Conservation (phyloP, 2,329 filamentous ascomycete species). For the Claviceps capensis region DNA sequence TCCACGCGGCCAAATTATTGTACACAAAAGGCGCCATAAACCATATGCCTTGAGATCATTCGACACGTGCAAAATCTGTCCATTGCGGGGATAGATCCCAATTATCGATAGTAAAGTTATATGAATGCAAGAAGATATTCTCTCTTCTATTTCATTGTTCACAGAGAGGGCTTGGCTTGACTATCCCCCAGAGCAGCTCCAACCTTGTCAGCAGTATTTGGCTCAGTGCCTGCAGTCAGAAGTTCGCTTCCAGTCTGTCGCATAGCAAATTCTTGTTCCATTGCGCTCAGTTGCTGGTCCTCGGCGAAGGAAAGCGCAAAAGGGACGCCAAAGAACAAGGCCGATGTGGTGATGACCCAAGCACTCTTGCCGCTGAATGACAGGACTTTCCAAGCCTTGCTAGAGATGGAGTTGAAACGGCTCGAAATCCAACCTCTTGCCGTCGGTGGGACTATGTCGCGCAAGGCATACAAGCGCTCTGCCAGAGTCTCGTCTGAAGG, state of each 20-base stretch:
- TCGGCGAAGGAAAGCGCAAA: slow-evolving; percentile 88
- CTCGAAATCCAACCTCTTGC: slow-evolving; percentile 54
- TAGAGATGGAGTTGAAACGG: slow-evolving; percentile 41
- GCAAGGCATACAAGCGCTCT: slow-evolving; percentile 58
- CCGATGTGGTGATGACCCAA: slow-evolving; percentile 84
- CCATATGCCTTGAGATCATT: not conserved
- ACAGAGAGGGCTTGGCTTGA: slow-evolving; percentile 37
- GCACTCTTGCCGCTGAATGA: slow-evolving; percentile 71
- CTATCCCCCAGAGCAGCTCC: slow-evolving; percentile 33
- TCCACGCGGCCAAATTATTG: slow-evolving; percentile 1
- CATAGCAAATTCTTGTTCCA: slow-evolving; percentile 97
- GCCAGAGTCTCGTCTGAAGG: slow-evolving; percentile 42
- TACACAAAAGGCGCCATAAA: slow-evolving; percentile 3
- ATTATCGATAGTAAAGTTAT: not conserved
- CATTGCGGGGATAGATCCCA: not conserved
- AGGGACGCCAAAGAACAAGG: slow-evolving; percentile 79
- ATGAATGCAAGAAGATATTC: not conserved
- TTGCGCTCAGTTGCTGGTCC: slow-evolving; percentile 92
- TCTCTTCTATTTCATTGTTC: slow-evolving; percentile 11
- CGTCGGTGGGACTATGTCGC: slow-evolving; percentile 63
- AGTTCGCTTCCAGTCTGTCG: slow-evolving; percentile 76
- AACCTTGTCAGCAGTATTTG: slow-evolving; percentile 34
- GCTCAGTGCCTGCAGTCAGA: slow-evolving; percentile 33
- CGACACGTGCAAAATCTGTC: not conserved
- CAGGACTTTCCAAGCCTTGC: slow-evolving; percentile 38